Percentiles rank a stretch among this genome's conserved stretches.
phyloP scores from a whole-genome alignment of 768 basidiomycete genomes.

The Auriscalpium orientale region DNA sequence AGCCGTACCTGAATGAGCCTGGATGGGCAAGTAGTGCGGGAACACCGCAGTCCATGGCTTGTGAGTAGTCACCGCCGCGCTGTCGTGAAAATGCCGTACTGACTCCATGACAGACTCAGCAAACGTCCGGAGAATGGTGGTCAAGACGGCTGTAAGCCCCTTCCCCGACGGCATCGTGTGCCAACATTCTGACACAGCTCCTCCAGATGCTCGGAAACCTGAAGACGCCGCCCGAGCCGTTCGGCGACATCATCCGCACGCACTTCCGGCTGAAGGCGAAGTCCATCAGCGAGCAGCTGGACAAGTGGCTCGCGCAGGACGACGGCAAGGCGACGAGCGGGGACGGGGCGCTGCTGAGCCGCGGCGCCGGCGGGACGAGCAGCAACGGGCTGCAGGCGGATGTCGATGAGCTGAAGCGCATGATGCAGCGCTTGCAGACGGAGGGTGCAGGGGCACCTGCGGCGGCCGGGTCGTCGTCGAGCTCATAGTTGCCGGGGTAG shows the following conservation, averaged over 20 bases:
- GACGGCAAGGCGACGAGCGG: conserved; percentile 54
- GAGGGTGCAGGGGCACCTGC: background rate
- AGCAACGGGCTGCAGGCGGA: conserved; percentile 61
- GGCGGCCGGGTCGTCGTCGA: background rate
- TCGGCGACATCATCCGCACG: conserved; percentile 78
- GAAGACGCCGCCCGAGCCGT: conserved; percentile 77
- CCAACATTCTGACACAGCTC: conserved; percentile 1
- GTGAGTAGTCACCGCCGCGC: conserved; percentile 35
- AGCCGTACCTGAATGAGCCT: conserved; percentile 90
- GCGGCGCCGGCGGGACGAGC: conserved; percentile 34
- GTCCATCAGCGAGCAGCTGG: conserved; percentile 62
- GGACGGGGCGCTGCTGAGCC: conserved; percentile 45
- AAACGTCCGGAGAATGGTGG: conserved; percentile 89
- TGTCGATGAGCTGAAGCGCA: conserved; percentile 59
- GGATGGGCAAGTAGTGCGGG: conserved; percentile 74
- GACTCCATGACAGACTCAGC: conserved; percentile 58
- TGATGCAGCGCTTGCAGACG: conserved; percentile 36
- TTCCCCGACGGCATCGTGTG: background rate
- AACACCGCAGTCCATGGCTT: conserved; percentile 67
- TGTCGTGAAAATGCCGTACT: conserved; percentile 2
- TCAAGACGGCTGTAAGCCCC: conserved; percentile 68
- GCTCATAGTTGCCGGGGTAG: background rate
- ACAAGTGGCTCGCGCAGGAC: conserved; percentile 70
- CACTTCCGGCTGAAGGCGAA: conserved; percentile 85
- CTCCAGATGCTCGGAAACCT: conserved; percentile 77